These are phyloP conservation scores for Emericellopsis cladophorae DNA, from an alignment of 2,329 filamentous ascomycete species.

Conservation along the genomic window DNA sequence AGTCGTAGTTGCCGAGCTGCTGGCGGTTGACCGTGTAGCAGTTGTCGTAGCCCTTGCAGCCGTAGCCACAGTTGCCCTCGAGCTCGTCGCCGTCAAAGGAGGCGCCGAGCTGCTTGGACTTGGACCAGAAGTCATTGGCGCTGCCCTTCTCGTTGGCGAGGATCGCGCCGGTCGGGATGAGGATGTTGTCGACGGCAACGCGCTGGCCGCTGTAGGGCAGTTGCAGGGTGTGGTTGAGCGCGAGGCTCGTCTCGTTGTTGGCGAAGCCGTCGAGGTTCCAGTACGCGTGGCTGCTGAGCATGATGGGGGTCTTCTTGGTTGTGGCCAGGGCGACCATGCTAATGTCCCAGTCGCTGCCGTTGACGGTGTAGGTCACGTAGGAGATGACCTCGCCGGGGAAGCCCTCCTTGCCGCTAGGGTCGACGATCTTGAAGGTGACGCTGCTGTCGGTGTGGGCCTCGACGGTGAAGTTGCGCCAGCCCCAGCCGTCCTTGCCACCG, in stretches of 20 bases:
- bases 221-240: constrained; percentile 60
- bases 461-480: constrained; percentile 67
- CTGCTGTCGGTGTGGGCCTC: constrained; percentile 51
- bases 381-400: constrained; percentile 69
- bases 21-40: constrained; percentile 58
- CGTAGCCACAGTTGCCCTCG: constrained; percentile 61
- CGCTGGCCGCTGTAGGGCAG: constrained; percentile 62
- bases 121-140: constrained; percentile 73
- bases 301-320: constrained; percentile 69
- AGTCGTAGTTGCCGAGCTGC: constrained; percentile 42
- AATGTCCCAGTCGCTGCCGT: constrained; percentile 55
- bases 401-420: constrained; percentile 60
- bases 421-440: constrained; percentile 65
- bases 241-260: constrained; percentile 53
- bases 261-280: constrained; percentile 76
- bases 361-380: constrained; percentile 61
- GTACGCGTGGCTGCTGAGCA: constrained; percentile 64
- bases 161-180: constrained; percentile 67
- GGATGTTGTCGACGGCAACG: constrained; percentile 54
- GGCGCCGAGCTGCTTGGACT: constrained; percentile 66
- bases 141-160: constrained; percentile 52
- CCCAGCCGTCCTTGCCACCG: constrained; percentile 60
- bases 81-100: constrained; percentile 52
- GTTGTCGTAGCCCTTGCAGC: constrained; percentile 73
- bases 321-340: constrained; percentile 60